Base-by-base conservation (phyloP, 352 stramenopile species). In the Globisporangium barbulae region DNA sequence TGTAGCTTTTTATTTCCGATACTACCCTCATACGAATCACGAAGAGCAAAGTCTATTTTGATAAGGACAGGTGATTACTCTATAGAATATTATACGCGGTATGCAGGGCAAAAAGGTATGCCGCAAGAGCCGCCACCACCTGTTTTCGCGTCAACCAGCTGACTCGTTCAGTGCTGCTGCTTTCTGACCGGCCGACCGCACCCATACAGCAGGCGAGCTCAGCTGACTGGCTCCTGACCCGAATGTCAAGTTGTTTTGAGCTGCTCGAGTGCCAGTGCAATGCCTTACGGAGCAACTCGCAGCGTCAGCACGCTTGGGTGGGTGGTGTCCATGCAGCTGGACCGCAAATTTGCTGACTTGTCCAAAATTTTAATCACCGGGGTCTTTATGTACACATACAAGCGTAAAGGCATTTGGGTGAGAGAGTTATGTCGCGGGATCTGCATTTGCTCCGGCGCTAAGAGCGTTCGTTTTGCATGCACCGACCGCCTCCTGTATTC, bases 61-160 rank as follows among this genome's bases (percentile, higher is more conserved):
- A 28, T 28, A 28, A 28, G 25, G 25, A 28, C 2, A 28, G 13
- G 17, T 5, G 2, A 35, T 35, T 30, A 12, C 49, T 39, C 10
- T 50, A 22, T 22, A 35, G 12, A 22, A 12, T 13, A 0, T 0
- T 39, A 21, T 39, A 55, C 5, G 12, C 7, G 28, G 15, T 55
- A 55, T 22, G 0, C 19, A 21, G 31, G 49, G 49, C 9, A 15
- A 22, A 45, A 17, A 55, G 25, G 15, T 13, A 15, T 53, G 48
- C 22, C 13, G 30, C 12, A 41, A 41, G 39, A 45, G 39, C 13
- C 39, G 39, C 15, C 13, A 28, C 49, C 49, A 55, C 25, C 49
- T 55, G 49, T 37, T 55, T 55, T 55, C 25, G 49, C 49, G 49
- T 55, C 49, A 55, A 13, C 13, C 49, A 55, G 49, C 49, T 39